Evolutionary conservation across 2,329 filamentous ascomycete species (phyloP), one percentile per base, ranked within the genome.

Genomic region (Juglanconis juglandina): DNA sequence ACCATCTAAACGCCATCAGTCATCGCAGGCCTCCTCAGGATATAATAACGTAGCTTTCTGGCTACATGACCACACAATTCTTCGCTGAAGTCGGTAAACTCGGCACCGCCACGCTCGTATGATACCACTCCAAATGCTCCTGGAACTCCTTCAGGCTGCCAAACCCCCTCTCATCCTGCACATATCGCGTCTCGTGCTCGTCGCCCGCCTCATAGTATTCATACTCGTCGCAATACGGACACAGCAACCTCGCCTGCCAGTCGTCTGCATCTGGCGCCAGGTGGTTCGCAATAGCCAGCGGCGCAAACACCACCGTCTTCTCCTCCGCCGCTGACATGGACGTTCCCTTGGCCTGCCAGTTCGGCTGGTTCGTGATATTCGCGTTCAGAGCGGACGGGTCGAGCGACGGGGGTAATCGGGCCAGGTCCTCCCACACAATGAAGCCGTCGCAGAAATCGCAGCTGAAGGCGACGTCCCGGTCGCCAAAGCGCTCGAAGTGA

Each of bases 391-490:
- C 58, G 10, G 55, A 33, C 33, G 70, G 69, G 8, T 72, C 68
- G 41, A 81, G 72, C 58, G 74, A 70, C 1, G 79, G 79, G 5
- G 83, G 83, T 72, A 86, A 80, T 53, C 72, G 73, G 64, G 78
- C 75, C 37, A 86, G 66, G 67, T 87, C 81, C 60, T 82, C 77
- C 84, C 84, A 86, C 30, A 86, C 72, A 32, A 86, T 72, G 67
- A 83, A 82, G 2, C 84, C 84, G 67, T 86, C 83, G 72, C 84
- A 86, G 67, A 81, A 86, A 71, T 87, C 82, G 72, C 84, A 87
- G 7, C 84, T 75, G 66, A 86, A 86, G 7, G 79, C 82, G 52
- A 85, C 76, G 62, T 85, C 82, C 44, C 71, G 68, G 37, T 84
- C 79, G 47, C 78, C 81, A 56, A 85, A 79, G 13, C 82, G 77